phyloP scores from a whole-genome alignment of 768 basidiomycete species.

The Collybia sordida region DNA sequence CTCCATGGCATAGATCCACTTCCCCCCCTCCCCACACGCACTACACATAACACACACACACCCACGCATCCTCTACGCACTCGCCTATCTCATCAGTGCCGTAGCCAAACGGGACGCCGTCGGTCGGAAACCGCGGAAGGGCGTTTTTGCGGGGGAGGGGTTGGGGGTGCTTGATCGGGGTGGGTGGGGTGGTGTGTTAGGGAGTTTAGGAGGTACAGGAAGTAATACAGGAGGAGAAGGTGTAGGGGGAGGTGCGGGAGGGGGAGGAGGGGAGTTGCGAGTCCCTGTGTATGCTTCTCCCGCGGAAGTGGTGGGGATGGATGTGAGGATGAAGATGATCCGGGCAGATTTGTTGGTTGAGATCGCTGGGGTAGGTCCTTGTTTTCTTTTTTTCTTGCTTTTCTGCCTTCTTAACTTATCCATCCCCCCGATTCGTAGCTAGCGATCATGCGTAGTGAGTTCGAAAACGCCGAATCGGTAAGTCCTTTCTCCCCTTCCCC shows the following conservation, averaged over 20 bases:
- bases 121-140: conserved; percentile 72
- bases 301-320: conserved; percentile 47
- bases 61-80: conserved; percentile 59
- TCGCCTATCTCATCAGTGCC: conserved; percentile 68
- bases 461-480: too few relatives aligned
- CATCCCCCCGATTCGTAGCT: too few relatives aligned
- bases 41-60: conserved; percentile 63
- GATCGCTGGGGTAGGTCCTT: conserved; percentile 52
- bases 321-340: conserved; percentile 53
- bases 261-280: conserved; percentile 18
- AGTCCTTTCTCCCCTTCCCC: background rate
- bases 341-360: conserved; percentile 75
- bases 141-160: conserved; percentile 68
- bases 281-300: conserved; percentile 57
- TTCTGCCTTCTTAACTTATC: background rate
- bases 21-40: conserved; percentile 19
- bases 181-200: conserved; percentile 33
- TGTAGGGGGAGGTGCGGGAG: background rate
- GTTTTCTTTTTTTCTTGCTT: background rate
- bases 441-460: too few relatives aligned
- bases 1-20: conserved; percentile 31
- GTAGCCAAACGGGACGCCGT: conserved; percentile 71
- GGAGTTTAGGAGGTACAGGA: conserved; percentile 33
- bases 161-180: conserved; percentile 49
- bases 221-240: background rate